Percentiles rank a stretch among this genome's conserved stretches.
These are phyloP conservation scores for Sequoia sempervirens DNA, from an alignment of 75 land plant genomes.

Conservation along the genomic window DNA sequence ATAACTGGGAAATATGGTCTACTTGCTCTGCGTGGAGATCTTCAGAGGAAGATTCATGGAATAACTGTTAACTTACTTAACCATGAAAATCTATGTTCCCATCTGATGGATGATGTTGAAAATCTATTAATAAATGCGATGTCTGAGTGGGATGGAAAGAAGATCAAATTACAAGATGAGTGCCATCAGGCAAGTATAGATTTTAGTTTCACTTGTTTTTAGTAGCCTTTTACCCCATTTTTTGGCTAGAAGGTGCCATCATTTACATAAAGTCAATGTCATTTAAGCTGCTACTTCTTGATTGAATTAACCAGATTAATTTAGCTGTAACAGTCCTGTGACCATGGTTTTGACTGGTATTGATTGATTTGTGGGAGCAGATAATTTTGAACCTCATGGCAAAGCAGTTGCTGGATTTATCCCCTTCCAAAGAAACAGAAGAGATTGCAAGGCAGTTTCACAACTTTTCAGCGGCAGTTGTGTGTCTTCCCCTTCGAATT, in stretches of 20 bases:
- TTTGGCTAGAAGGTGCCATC: too few species aligned
- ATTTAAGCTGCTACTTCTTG: too few species aligned
- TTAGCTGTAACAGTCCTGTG: background rate
- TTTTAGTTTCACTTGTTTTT: background rate
- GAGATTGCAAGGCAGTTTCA: conserved; percentile 37
- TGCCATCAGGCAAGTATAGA: conserved; percentile 35
- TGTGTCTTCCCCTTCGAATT: conserved; percentile 41
- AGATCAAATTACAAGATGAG: conserved; percentile 36
- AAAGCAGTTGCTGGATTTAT: conserved; percentile 43
- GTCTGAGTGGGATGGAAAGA: conserved; percentile 3
- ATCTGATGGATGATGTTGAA: background rate
- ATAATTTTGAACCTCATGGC: conserved; percentile 54
- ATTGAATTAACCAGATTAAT: too few species aligned
- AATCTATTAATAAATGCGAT: background rate
- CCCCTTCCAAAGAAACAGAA: conserved; percentile 31
- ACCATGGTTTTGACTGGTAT: background rate
- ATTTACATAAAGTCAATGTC: too few species aligned
- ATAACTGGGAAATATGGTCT: conserved; percentile 8
- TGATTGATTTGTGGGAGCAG: conserved; percentile 12
- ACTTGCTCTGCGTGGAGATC: conserved; percentile 3
- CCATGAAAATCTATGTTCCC: background rate
- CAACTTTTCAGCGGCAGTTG: conserved; percentile 39
- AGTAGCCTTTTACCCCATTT: too few species aligned
- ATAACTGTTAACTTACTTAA: conserved; percentile 3
- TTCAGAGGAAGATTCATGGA: conserved; percentile 10